These are phyloP conservation scores for Tulasnella sp. DNA, from an alignment of 768 basidiomycete genomes.

Conservation along the genomic window DNA sequence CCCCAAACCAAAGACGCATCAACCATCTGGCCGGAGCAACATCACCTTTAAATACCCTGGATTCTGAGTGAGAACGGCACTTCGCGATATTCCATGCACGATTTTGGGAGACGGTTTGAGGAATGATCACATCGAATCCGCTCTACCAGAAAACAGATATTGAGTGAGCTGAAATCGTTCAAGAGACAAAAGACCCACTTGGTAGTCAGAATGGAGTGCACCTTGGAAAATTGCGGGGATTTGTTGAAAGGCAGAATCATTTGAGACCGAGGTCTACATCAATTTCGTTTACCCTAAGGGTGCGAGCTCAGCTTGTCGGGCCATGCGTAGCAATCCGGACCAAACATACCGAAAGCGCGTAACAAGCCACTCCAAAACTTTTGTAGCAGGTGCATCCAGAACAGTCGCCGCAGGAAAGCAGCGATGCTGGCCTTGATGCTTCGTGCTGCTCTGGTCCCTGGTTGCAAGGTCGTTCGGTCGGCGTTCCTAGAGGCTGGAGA, in stretches of 20 bases:
- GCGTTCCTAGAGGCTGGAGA: conserved; percentile 71
- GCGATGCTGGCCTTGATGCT: conserved; percentile 65
- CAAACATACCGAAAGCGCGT: conserved; percentile 78
- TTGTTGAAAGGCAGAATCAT: conserved; percentile 95
- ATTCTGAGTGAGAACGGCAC: conserved; percentile 73
- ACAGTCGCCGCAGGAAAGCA: conserved; percentile 68
- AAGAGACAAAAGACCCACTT: conserved; percentile 52
- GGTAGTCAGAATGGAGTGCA: conserved; percentile 83
- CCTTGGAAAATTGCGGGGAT: conserved; percentile 90
- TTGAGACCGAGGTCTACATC: conserved; percentile 77
- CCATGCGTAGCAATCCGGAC: neutral
- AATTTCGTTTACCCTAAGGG: conserved; percentile 83
- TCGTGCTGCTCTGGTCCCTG: conserved; percentile 63
- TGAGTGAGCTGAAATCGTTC: neutral
- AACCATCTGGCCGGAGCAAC: no score
- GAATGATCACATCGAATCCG: conserved; percentile 63
- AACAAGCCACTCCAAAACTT: conserved; percentile 93
- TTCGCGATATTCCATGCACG: conserved; percentile 71
- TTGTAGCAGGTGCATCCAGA: conserved; percentile 79
- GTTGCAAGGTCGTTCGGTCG: conserved; percentile 81
- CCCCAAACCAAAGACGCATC: no score
- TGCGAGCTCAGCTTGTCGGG: conserved; percentile 13
- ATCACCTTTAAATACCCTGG: no score
- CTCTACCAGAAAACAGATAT: conserved; percentile 4
- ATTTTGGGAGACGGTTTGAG: conserved; percentile 77